Evolutionary conservation across 2,329 filamentous ascomycete genomes (phyloP), one percentile per base, ranked within the genome.

Genomic region (Penicillium sp.): DNA sequence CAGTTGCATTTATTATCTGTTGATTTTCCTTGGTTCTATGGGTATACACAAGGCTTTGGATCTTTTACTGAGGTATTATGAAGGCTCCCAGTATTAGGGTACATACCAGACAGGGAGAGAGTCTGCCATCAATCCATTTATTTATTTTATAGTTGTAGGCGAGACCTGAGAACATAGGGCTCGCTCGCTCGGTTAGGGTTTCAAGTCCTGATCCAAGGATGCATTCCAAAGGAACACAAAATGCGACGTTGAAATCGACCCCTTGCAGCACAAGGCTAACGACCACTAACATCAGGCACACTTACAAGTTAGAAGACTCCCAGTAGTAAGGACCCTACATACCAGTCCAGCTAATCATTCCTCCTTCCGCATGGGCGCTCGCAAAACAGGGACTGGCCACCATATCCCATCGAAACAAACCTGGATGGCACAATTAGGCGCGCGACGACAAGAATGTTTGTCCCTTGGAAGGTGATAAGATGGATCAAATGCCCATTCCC

Each of bases 381-480:
- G 18, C 38, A 23, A 18, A 23, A 21, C 40, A 43, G 18, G 40
- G 40, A 21, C 40, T 20, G 20, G 9, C 18, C n/a, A n/a, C n/a
- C n/a, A n/a, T n/a, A n/a, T n/a, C n/a, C 3, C 2, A 14, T 21
- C 40, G 2, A 23, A 18, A 18, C 20, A 20, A 21, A 43, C n/a
- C 40, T 42, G 35, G 28, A 33, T 14, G 11, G 38, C 16, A 35
- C 30, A 35, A n/a, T 2, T 14, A 35, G 16, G 40, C 5, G 51
- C 51, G 51, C 38, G 40, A 52, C 28, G 40, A 43, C 40, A 43
- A 47, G 26, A 42, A 53, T 46, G 46, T 42, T 33, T 53, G 16
- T 21, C 43, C n/a, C 8, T 20, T 20, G n/a, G 14, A 42, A n/a
- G 20, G 14, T 45, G 18, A 26, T 47, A 53, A 47, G 40, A 46